Evolutionary conservation across 1,139 yeast species (phyloP).

Genomic region (Diutina ranongensis): DNA sequence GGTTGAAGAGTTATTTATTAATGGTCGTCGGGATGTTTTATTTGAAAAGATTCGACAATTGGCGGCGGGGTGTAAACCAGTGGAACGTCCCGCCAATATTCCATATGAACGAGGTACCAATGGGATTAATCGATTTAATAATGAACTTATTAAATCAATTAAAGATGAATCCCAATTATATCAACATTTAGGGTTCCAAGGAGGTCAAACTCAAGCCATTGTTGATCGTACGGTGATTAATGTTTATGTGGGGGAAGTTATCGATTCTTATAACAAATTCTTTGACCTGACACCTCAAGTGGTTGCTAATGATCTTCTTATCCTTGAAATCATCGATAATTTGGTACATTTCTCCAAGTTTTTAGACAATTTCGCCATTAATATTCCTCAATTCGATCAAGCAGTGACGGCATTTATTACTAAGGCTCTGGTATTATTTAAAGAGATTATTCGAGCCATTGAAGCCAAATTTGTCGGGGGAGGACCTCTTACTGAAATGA

Average conservation of each 20-base stretch:
- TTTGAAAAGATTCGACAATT: slow-evolving; percentile 26
- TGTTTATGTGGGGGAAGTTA: neutral
- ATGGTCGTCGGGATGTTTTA: slow-evolving; percentile 20
- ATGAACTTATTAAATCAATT: neutral
- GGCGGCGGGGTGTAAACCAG: slow-evolving; percentile 25
- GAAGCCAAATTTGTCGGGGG: slow-evolving; percentile 37
- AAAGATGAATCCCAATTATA: neutral
- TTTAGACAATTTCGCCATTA: neutral
- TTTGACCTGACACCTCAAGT: neutral
- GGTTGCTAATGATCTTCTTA: neutral
- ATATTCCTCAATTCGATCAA: neutral
- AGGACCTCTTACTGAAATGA: slow-evolving; percentile 40
- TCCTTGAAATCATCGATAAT: slow-evolving; percentile 1
- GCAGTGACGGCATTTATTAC: neutral
- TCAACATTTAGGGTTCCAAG: neutral
- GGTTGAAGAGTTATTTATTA: slow-evolving; percentile 9
- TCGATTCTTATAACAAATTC: neutral
- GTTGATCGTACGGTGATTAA: neutral
- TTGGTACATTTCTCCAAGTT: neutral
- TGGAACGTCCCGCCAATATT: slow-evolving; percentile 24
- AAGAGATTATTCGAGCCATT: slow-evolving; percentile 44
- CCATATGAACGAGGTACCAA: slow-evolving; percentile 43
- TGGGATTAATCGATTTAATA: slow-evolving; percentile 5
- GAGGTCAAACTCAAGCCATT: neutral
- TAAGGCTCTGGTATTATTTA: slow-evolving; percentile 16